Base-by-base conservation (phyloP, 176 grass and related monocot genomes). In the Oryza meridionalis region DNA sequence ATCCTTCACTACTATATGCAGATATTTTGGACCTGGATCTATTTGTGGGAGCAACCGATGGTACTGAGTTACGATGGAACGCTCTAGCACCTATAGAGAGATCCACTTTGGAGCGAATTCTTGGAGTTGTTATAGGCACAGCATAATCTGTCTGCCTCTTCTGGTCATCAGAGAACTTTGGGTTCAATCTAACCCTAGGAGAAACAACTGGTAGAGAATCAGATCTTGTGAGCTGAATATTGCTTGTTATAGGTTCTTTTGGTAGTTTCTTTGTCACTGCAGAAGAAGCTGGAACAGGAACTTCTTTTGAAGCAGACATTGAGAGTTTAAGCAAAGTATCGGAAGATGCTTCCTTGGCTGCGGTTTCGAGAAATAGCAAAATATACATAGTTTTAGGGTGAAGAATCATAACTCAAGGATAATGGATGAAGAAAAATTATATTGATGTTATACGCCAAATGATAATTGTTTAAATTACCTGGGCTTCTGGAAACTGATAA, bases 401-500 rank as follows among this genome's bases (percentile, higher is more conserved):
- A 72, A 73, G 27, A 76, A 79, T 67, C 75, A 70, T 47, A 70
- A 58, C 2, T 68, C 87, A 7, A 49, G 32, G 42, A 65, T 9
- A 81, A 33, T 25, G 25, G 7, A 25, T 44, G 25, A 59, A 40
- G 11, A 74, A 69, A 63, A 74, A 19, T 6, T 69, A 63, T 8
- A 17, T 9, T 68, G 51, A 81, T 25, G 35, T 63, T 29, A 59
- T 19, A 77, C 45, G 15, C 77, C n/a, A 65, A 40, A 29, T 75
- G 17, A 78, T 70, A 51, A 63, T 37, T 73, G 62, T 76, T 72
- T 65, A 80, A 11, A 62, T 19, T 47, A 87, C 90, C 92, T 88
- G 83, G 78, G 79, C 44, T 78, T 85, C 85, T 93, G 73, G 93
- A 90, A 78, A 92, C 33, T 14, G 85, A 93, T 44, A 93, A 46